Conservation (phyloP, 2,329 filamentous ascomycete species). For the Penicillium sp. region DNA sequence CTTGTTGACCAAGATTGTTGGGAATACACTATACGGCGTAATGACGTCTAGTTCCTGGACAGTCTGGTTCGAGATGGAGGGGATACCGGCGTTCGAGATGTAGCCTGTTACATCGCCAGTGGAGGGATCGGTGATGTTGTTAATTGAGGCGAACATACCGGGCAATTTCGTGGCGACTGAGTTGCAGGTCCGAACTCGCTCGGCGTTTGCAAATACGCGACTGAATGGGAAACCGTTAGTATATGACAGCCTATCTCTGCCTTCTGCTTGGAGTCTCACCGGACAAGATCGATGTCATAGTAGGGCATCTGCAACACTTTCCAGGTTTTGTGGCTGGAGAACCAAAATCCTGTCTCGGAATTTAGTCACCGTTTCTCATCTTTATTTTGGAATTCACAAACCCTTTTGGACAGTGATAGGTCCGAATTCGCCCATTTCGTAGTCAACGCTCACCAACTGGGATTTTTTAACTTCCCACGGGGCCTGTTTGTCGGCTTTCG, state of each 20-base stretch:
- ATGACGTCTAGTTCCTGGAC: conserved; percentile 46
- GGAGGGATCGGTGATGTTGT: conserved; percentile 43
- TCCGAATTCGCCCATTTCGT: conserved; percentile 38
- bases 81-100: conserved; percentile 46
- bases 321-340: conserved; percentile 46
- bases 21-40: conserved; percentile 45
- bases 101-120: conserved; percentile 42
- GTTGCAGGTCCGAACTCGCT: conserved; percentile 46
- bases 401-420: conserved; percentile 48
- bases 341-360: conserved; percentile 36
- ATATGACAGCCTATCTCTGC: not conserved
- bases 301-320: conserved; percentile 48
- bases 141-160: conserved; percentile 47
- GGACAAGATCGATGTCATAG: conserved; percentile 44
- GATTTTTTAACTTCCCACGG: conserved; percentile 44
- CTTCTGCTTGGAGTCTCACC: conserved; percentile 22
- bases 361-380: not conserved
- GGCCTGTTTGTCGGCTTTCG: conserved; percentile 34
- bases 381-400: not conserved
- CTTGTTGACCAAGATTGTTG: conserved; percentile 41
- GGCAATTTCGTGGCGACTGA: conserved; percentile 40
- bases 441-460: conserved; percentile 41
- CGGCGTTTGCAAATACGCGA: conserved; percentile 43
- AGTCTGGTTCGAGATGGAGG: conserved; percentile 43
- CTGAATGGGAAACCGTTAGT: conserved; percentile 19